Base-by-base conservation (phyloP, 805 yeast species). In the Ogataea minuta region DNA sequence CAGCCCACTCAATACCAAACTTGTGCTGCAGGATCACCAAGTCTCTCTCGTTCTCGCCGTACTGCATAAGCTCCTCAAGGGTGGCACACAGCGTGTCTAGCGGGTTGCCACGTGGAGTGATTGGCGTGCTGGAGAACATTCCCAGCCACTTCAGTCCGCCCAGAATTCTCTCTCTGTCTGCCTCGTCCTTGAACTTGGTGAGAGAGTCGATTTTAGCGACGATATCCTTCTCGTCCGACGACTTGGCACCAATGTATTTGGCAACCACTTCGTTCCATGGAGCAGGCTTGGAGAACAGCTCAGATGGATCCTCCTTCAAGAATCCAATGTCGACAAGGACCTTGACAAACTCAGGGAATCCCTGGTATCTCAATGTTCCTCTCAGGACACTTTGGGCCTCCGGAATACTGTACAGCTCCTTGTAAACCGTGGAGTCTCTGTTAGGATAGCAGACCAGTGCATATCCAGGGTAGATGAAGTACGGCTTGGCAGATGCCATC, bases 341-440 rank as follows among this genome's bases (percentile, higher is more conserved):
- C 72, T 90, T 90, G 65, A 90, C 82, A 65, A 93, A 91, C 71
- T 91, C 96, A 45, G 98, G 96, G 91, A 93, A 93, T 35, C 99
- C 99, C 72, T 89, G 97, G 80, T 76, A 93, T 72, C 99, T 81
- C 63, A 93, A 76, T 49, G 99, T 93, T 62, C 99, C 99, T 74
- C 99, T 85, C 59, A 93, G 77, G 47, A 91, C 88, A 44, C 96
- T 88, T 61, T 93, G 88, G 52, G 98, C 98, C 74, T 93, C 99
- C 52, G 99, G 99, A 47, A 93, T 93, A 59, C 77, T 67, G 70
- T 93, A 93, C 53, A 90, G 79, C 66, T 90, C 95, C 73, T 79
- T 85, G 77, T 87, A 93, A 42, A 84, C 77, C 45, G 97, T 88
- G 28, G 97, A 90, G 70, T 93, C 99, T 74, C 99, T 85, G 81